Evolutionary conservation across 2,329 filamentous ascomycete genomes (phyloP), one percentile per base, ranked within the genome.

Genomic region (Pleoardoris graminearum): DNA sequence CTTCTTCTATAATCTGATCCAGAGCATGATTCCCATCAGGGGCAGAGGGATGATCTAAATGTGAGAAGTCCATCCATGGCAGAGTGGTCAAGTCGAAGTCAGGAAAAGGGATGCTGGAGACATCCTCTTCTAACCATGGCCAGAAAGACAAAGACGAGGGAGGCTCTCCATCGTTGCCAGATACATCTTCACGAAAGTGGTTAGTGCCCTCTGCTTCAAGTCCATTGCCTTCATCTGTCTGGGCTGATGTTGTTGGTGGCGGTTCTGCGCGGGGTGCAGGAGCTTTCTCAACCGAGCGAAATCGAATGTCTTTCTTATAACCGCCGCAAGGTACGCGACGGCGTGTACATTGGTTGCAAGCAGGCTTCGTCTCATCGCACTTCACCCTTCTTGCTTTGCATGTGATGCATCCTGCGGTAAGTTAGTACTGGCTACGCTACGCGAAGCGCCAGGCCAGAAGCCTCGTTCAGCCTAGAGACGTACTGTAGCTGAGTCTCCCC

Each of bases 351-450:
- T 88, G 85, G 45, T 81, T 77, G 61, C 85, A 88, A 29, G 77
- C 78, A 1, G 85, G 86, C 62, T 89, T 88, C 43, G 81, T 83
- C 73, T 89, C 86, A 69, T 88, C 86, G 73, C 86, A 89, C 73
- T 89, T 89, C 42, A 89, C 75, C 59, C 86, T 79, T 72, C 88
- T 88, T 53, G 83, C 79, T 73, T 89, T 89, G 76, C 86, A 89
- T 51, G 86, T 88, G 58, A 85, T 79, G 71, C 86, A 89, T 62
- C 86, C 86, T 88, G 43, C 58, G 10, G 23, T 23, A 8, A 22
- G 43, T 48, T 41, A 44, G 43, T 22, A 48, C 10, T 41, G 21
- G 29, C 29, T 21, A 25, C 16, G 5, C 21, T 16, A 36, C 32
- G 21, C 14, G 8, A 22, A 41, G 25, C 25, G 42, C 19, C 27